Evolutionary conservation across 352 stramenopile genomes (phyloP).

Genomic region (Globisporangium camurandrum): DNA sequence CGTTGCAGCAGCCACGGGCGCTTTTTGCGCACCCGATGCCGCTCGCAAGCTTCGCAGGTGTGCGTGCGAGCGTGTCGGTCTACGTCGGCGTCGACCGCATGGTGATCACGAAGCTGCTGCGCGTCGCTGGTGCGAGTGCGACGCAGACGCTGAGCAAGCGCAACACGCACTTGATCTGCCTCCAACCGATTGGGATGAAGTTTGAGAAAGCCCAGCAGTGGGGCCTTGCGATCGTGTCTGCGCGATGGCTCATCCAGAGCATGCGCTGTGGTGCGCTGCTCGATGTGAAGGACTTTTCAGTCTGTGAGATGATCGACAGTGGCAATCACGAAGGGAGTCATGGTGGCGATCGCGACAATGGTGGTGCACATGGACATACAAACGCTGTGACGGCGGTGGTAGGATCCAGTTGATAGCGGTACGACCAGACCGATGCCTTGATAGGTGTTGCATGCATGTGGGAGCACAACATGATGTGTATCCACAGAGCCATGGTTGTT

Average conservation of each 20-base stretch:
- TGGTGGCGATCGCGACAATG: background rate
- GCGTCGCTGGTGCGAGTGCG: constrained; percentile 42
- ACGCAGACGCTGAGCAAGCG: constrained; percentile 39
- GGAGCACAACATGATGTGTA: no score
- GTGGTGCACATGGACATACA: background rate
- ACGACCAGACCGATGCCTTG: background rate
- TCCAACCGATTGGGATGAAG: constrained; percentile 45
- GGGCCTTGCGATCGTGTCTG: constrained; percentile 42
- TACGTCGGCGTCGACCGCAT: constrained; percentile 54
- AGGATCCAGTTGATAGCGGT: background rate
- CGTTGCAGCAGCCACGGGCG: constrained; percentile 27
- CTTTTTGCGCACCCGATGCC: constrained; percentile 39
- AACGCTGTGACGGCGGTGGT: no score
- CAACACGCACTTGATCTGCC: constrained; percentile 66
- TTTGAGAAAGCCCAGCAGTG: constrained; percentile 51
- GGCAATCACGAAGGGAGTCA: background rate
- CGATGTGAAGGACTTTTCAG: constrained; percentile 19
- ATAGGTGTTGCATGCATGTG: no score
- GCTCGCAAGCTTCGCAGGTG: constrained; percentile 34
- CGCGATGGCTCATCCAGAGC: constrained; percentile 63
- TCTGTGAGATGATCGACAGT: constrained; percentile 5
- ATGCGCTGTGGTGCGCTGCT: constrained; percentile 36
- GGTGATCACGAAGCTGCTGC: constrained; percentile 51
- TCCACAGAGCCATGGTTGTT: no score
- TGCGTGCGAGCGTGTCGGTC: constrained; percentile 50